Percentiles rank a stretch among this genome's conserved stretches.
Evolutionary conservation across 2,329 filamentous ascomycete species (phyloP).

Genomic region (Xylaria sp.): DNA sequence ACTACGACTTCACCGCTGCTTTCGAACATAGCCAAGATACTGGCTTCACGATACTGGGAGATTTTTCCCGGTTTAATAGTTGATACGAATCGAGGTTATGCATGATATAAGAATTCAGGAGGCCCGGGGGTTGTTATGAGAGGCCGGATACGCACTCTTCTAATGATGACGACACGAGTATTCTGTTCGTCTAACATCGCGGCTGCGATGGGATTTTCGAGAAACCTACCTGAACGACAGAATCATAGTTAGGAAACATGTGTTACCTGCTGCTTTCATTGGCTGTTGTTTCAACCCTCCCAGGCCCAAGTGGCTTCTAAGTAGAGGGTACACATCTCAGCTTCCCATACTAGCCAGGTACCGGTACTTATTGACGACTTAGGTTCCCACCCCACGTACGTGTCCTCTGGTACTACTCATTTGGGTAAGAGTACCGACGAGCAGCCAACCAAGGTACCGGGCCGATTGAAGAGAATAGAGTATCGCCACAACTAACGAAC

Average conservation of each 20-base stretch:
- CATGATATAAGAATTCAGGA: neutral
- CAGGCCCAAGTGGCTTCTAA: conserved; percentile 6
- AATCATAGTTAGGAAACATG: neutral
- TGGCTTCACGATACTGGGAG: neutral
- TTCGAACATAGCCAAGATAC: neutral
- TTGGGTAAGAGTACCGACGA: conserved; percentile 20
- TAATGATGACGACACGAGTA: neutral
- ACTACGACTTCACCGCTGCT: conserved; percentile 3
- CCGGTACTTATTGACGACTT: conserved; percentile 16
- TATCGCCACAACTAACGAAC: neutral
- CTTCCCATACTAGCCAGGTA: neutral
- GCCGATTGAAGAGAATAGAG: conserved; percentile 17
- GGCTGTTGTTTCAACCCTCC: neutral
- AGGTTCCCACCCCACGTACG: neutral
- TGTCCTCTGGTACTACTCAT: conserved; percentile 1
- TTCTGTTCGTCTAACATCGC: neutral
- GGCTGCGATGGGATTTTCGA: neutral
- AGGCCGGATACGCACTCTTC: neutral
- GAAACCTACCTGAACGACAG: neutral
- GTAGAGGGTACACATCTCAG: conserved; percentile 25
- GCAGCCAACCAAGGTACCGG: neutral
- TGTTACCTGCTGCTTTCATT: conserved; percentile 4
- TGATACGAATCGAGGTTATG: neutral
- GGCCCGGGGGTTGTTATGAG: neutral
- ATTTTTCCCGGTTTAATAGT: neutral